Evolutionary conservation across 2,329 filamentous ascomycete genomes (phyloP), one percentile per base, ranked within the genome.

Genomic region (Aspergillus eucalypticola): DNA sequence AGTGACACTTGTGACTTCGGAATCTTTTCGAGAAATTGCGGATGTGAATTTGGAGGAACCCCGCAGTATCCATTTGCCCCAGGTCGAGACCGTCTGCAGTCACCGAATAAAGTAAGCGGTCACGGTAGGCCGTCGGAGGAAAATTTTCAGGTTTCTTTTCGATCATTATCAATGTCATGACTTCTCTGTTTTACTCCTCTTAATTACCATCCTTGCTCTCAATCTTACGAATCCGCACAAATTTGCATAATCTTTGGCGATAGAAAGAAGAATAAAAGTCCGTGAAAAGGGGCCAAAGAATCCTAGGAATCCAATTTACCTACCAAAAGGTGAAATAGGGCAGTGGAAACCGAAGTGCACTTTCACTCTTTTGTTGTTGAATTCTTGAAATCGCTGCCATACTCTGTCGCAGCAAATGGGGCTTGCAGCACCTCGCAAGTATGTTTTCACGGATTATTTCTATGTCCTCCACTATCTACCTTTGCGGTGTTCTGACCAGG

Each of bases 371-470:
- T 23, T n/a, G 41, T 23, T n/a, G 41, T 38, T 25, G 39, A 32
- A 41, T 11, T 41, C 27, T 58, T 42, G n/a, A 15, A 42, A 53
- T 15, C 32, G 5, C 32, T 35, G 10, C 51, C 17, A 8, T 2
- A 41, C n/a, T 13, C 8, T 21, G 7, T 52, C 25, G n/a, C 19
- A 35, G 49, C 59, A 69, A 67, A 91, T 91, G 88, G 88, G 88
- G 77, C 85, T 91, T 73, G 83, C 88, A 64, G 88, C 79, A 50
- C 84, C 85, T 59, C 87, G 87, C 73, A 89, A 87, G 88, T 90
- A 81, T 73, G 77, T 64, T 19, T 38, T n/a, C 2, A 42, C 35
- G 27, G 32, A 11, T 54, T 3, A 48, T 5, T 2, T 27, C 52
- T n/a, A 50, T 57, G 39, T 19, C 6, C 64, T 4, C 8, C 42